Percentiles rank a stretch among this genome's conserved stretches.
Evolutionary conservation across 306 rosid genomes (phyloP).

Genomic region (Bauhinia variegata): DNA sequence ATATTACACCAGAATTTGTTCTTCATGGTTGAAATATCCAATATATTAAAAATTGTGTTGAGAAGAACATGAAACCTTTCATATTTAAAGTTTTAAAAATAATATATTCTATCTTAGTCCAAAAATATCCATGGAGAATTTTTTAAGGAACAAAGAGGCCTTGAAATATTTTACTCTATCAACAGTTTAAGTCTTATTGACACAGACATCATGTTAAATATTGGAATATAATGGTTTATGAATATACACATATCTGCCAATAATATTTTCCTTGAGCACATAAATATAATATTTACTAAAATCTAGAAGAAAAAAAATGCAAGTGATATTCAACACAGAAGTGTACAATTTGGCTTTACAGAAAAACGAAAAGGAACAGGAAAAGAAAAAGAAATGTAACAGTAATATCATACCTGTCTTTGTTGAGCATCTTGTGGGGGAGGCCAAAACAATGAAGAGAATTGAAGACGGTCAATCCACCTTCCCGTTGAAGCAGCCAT

Average conservation of each 20-base stretch:
- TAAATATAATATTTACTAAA: not conserved
- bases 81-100: conserved; percentile 3
- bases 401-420: conserved; percentile 57
- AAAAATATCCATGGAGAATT: conserved; percentile 22
- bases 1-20: too few species aligned
- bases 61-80: not conserved
- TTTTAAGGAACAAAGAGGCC: not conserved
- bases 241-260: not conserved
- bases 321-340: too few species aligned
- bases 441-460: conserved; percentile 86
- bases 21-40: too few species aligned
- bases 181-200: conserved; percentile 10
- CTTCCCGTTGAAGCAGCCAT: conserved; percentile 70
- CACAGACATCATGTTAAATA: not conserved
- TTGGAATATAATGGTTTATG: not conserved
- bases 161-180: too few species aligned
- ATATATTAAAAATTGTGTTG: not conserved
- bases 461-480: conserved; percentile 76
- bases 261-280: not conserved
- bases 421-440: conserved; percentile 74
- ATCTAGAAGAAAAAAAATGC: not conserved
- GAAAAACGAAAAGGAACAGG: not conserved
- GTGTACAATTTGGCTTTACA: too few species aligned
- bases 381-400: not conserved
- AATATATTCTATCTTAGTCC: not conserved